Evolutionary conservation across 2,329 filamentous ascomycete species (phyloP), one percentile per base, ranked within the genome.

Genomic region (Penicillium sp.): DNA sequence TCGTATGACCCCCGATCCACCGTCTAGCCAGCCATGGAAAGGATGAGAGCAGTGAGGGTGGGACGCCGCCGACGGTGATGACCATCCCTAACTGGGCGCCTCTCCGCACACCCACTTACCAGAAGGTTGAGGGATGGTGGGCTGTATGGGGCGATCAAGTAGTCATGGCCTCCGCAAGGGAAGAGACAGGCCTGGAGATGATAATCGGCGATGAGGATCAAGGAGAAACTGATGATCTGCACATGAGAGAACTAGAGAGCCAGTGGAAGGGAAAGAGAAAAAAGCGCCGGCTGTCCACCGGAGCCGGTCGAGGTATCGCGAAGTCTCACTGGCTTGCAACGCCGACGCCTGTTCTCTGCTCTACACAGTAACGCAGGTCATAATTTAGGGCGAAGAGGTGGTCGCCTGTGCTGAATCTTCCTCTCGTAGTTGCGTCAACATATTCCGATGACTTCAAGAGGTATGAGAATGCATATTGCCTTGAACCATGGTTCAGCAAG

Each of bases 1-100:
- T 28, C 24, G 13, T 35, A 12, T 41, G 43, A 39, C 49, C 48
- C 49, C 55, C 48, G 51, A 55, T 63, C 62, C 63, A 64, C 55
- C 53, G 55, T 54, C 58, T 55, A 49, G 51, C 52, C 46, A 44
- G 43, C 53, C 49, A 49, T 49, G 48, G 46, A 43, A 50, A 54
- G 51, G 52, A 54, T 53, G 54, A 56, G 35, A 38, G 25, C n/a
- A 60, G 54, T 49, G 58, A 53, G 45, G 54, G 60, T 51, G 47
- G 48, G 39, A 56, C 53, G 53, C 54, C 53, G 53, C 54, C 48
- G 53, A 56, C 55, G 54, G 61, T 63, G 56, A 59, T 65, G 52
- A 66, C 63, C 65, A 67, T 67, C 57, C 63, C 64, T 56, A 39
- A 54, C 52, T 53, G 43, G 51, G 48, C 47, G 39, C 35, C 53